phyloP scores from a whole-genome alignment of 768 basidiomycete genomes.

The Grammothele lineata region DNA sequence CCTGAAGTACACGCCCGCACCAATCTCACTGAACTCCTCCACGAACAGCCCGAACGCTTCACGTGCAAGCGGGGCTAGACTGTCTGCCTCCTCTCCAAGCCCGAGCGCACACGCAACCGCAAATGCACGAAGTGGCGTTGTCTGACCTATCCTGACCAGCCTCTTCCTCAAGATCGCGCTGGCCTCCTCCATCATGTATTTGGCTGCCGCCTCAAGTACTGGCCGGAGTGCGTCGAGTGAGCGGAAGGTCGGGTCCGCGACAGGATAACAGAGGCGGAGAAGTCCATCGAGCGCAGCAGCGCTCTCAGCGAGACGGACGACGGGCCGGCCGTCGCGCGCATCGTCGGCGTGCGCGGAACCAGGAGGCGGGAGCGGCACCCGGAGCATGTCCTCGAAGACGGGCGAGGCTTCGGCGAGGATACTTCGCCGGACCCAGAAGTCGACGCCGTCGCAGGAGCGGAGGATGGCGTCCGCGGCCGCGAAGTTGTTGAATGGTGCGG shows the following conservation, averaged over 20 bases:
- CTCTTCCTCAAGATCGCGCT: too few species aligned
- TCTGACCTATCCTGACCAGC: too few species aligned
- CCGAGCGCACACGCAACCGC: too few species aligned
- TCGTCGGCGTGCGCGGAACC: slow-evolving; percentile 8
- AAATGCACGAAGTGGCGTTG: too few species aligned
- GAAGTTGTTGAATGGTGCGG: slow-evolving; percentile 17
- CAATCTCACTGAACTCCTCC: too few species aligned
- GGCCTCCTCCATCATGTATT: too few species aligned
- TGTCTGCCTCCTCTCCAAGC: too few species aligned
- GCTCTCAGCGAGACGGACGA: slow-evolving; percentile 15
- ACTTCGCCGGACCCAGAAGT: slow-evolving; percentile 13
- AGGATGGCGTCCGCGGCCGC: slow-evolving; percentile 16
- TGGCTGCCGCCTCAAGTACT: slow-evolving; percentile 6
- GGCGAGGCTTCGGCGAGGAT: slow-evolving; percentile 15
- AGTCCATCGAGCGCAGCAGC: slow-evolving; percentile 12
- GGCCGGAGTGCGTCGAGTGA: slow-evolving; percentile 1
- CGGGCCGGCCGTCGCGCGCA: slow-evolving; percentile 8
- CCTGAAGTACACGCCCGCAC: too few species aligned
- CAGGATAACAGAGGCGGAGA: slow-evolving; percentile 16
- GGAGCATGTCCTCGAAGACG: slow-evolving; percentile 21
- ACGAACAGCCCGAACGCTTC: too few species aligned
- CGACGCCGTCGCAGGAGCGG: slow-evolving; percentile 14
- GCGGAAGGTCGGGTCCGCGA: not conserved
- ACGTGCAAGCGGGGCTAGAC: too few species aligned
- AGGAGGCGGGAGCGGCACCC: slow-evolving; percentile 12